Evolutionary conservation across 352 stramenopile species (phyloP), one percentile per base, ranked within the genome.

Genomic region (Phytopythium helicoides): DNA sequence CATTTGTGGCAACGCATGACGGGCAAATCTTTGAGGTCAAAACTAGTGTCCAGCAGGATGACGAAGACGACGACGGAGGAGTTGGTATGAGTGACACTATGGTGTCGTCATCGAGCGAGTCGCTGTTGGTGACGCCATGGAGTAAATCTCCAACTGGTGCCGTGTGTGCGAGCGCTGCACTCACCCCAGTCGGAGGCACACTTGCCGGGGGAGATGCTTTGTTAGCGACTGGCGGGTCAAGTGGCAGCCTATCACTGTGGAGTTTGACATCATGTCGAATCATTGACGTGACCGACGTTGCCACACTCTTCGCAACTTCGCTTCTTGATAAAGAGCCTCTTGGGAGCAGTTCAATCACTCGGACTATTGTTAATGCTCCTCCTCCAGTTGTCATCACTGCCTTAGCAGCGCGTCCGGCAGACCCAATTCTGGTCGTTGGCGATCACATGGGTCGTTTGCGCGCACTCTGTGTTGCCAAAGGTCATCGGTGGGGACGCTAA

Each of bases 11-110:
- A 6, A 90, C 73, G 19, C 56, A 53, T 7, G 60, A 65, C 44
- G 79, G 79, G 3, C 66, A 76, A 48, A 78, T 90, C 44, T 90
- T 76, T 36, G 78, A 89, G 41, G 54, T 92, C 33, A 82, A 72
- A 36, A 82, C 75, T 11, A 81, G 45, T 41, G 66, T 85, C 6
- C 33, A 66, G 14, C 37, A 66, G 39, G 70, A 88, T 31, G 77
- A 92, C 2, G 79, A 90, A 8, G 76, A 86, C 0, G 58, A 86
- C 6, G 75, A 86, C 2, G 69, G 38, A 4, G 28, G 5, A 33
- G 9, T 9, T 10, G 60, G 9, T 8, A 18, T 19, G 11, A 39
- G n/a, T 6, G 15, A 35, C 23, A 41, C 44, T 22, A 38, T 38
- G 44, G 23, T 38, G 25, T 23, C 44, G 26, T 38, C 44, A 16